Evolutionary conservation across 2,329 filamentous ascomycete genomes (phyloP).

Genomic region (Beauveria sp.): DNA sequence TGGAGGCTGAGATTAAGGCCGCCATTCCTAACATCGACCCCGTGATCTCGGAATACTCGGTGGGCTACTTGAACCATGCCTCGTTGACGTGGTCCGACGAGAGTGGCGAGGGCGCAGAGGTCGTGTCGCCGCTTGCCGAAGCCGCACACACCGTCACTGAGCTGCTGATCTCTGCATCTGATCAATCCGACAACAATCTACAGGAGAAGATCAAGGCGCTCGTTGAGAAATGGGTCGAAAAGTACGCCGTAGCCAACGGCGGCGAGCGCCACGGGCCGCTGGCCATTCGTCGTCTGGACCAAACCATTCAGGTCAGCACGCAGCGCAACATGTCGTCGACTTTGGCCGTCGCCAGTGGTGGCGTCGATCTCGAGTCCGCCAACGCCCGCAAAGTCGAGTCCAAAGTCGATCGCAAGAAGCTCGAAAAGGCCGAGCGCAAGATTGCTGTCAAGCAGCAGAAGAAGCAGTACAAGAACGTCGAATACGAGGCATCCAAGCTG

Average conservation of each 20-base stretch:
- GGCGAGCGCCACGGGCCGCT: constrained; percentile 66
- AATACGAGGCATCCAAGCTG: constrained; percentile 90
- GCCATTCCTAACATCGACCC: constrained; percentile 83
- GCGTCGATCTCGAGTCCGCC: constrained; percentile 88
- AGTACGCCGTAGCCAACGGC: constrained; percentile 67
- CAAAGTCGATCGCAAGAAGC: constrained; percentile 95
- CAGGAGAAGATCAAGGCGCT: constrained; percentile 73
- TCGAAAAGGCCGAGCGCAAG: constrained; percentile 97
- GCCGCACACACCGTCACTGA: constrained; percentile 80
- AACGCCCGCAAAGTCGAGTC: constrained; percentile 93
- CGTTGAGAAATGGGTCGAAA: constrained; percentile 82
- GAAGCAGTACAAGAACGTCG: constrained; percentile 96
- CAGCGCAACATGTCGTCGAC: constrained; percentile 96
- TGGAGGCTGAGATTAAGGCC: constrained; percentile 83
- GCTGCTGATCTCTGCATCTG: constrained; percentile 87
- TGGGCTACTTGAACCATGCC: constrained; percentile 90
- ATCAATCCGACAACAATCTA: constrained; percentile 61
- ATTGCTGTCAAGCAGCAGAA: constrained; percentile 97
- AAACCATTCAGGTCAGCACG: constrained; percentile 88
- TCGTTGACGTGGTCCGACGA: constrained; percentile 75
- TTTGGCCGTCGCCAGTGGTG: constrained; percentile 73
- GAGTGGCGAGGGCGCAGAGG: constrained; percentile 47
- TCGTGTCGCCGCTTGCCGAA: constrained; percentile 68
- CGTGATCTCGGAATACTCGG: constrained; percentile 83
- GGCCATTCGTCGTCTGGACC: constrained; percentile 77